A percentile compares a stretch with the other conserved stretches of the same genome.
phyloP scores from a whole-genome alignment of 2,329 filamentous ascomycete genomes.

The Herpotrichia juniperi region DNA sequence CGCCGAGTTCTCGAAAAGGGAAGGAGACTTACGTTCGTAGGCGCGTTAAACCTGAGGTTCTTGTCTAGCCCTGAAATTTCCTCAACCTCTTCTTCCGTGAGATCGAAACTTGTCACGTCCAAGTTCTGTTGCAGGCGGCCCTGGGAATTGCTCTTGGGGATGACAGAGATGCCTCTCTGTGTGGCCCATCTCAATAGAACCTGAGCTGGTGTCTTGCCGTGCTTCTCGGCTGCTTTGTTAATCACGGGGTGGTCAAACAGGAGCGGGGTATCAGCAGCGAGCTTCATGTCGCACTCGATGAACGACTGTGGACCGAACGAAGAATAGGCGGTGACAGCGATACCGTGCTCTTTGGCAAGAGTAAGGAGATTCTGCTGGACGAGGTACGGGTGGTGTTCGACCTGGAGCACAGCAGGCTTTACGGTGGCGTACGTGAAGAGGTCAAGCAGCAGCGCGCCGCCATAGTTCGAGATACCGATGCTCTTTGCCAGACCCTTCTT shows the following conservation, averaged over 20 bases:
- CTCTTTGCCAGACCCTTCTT: slow-evolving; percentile 42
- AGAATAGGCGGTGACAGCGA: slow-evolving; percentile 45
- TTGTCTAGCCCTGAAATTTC: slow-evolving; percentile 38
- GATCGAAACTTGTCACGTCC: slow-evolving; percentile 37
- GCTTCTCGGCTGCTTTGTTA: slow-evolving; percentile 69
- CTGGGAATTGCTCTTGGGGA: slow-evolving; percentile 43
- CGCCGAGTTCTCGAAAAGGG: not conserved
- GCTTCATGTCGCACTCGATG: slow-evolving; percentile 42
- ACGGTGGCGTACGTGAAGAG: slow-evolving; percentile 59
- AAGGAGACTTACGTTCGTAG: slow-evolving; percentile 38
- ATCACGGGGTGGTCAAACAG: slow-evolving; percentile 59
- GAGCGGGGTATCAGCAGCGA: slow-evolving; percentile 37
- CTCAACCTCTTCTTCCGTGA: slow-evolving; percentile 34
- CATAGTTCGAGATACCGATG: slow-evolving; percentile 47
- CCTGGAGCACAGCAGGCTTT: slow-evolving; percentile 44
- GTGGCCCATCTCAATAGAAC: slow-evolving; percentile 87
- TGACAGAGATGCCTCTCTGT: slow-evolving; percentile 60
- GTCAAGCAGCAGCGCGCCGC: slow-evolving; percentile 54
- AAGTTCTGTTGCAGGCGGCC: slow-evolving; percentile 40
- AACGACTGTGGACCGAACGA: slow-evolving; percentile 55
- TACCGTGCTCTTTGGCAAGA: slow-evolving; percentile 39
- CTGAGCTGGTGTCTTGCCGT: slow-evolving; percentile 74
- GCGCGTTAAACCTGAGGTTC: slow-evolving; percentile 40
- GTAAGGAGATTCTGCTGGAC: slow-evolving; percentile 41
- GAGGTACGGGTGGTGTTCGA: slow-evolving; percentile 48